Conservation (phyloP, 768 basidiomycete species). For the Lentinula lateritia region DNA sequence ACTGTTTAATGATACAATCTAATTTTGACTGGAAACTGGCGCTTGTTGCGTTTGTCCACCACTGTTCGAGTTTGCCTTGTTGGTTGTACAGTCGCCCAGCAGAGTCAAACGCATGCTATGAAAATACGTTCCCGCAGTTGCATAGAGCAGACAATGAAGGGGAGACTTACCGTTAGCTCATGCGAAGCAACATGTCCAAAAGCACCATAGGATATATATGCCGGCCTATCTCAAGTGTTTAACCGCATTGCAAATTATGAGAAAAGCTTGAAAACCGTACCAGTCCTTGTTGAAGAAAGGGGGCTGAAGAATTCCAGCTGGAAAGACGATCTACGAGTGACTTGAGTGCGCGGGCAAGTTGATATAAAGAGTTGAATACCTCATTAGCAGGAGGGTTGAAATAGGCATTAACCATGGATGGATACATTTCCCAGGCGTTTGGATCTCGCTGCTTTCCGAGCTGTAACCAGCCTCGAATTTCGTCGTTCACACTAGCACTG, state of each 20-base stretch:
- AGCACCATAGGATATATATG: constrained; percentile 85
- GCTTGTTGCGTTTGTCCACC: constrained; percentile 91
- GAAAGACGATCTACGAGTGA: constrained; percentile 74
- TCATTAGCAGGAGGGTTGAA: constrained; percentile 86
- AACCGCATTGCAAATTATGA: constrained; percentile 1
- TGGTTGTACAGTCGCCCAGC: constrained; percentile 89
- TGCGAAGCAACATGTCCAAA: constrained; percentile 93
- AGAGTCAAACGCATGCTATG: constrained; percentile 85
- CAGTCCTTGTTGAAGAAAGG: constrained; percentile 86
- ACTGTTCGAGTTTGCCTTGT: constrained; percentile 78
- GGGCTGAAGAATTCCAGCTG: constrained; percentile 90
- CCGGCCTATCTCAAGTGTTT: constrained; percentile 50
- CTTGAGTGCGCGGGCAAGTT: not conserved
- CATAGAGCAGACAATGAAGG: not conserved
- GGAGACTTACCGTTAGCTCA: constrained; percentile 65
- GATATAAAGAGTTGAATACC: constrained; percentile 28
- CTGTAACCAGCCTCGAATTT: constrained; percentile 67
- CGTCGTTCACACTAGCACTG: constrained; percentile 52
- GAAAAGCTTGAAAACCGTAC: constrained; percentile 28
- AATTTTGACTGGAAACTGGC: constrained; percentile 78
- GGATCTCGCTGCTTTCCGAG: constrained; percentile 66
- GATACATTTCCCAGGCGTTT: constrained; percentile 84
- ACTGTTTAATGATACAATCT: constrained; percentile 89
- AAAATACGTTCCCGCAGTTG: not conserved
- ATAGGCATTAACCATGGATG: constrained; percentile 84